Conservation (phyloP, 176 grass and related monocot genomes). For the Puya raimondii region DNA sequence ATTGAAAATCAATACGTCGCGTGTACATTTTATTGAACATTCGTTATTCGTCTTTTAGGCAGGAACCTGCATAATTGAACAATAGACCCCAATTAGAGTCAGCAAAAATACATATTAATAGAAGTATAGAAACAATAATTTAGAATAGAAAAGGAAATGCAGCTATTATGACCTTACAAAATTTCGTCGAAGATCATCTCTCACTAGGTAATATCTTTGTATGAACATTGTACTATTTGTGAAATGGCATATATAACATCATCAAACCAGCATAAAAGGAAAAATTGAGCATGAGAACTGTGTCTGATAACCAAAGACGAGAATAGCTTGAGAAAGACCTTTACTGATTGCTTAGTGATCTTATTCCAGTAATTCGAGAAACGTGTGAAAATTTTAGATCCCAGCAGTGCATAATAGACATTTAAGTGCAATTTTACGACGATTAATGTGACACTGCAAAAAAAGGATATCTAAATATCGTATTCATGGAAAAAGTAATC, state of each 20-base stretch:
- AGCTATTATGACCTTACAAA: too few relatives aligned
- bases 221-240: not conserved
- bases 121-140: too few relatives aligned
- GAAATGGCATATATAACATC: not conserved
- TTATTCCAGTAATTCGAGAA: not conserved
- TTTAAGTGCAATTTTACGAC: too few relatives aligned
- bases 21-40: too few relatives aligned
- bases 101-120: too few relatives aligned
- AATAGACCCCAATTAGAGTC: too few relatives aligned
- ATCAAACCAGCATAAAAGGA: not conserved
- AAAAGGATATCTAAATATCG: too few relatives aligned
- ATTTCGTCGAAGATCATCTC: not conserved
- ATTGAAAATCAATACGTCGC: too few relatives aligned
- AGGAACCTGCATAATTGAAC: too few relatives aligned
- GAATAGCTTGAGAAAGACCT: not conserved
- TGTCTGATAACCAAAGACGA: not conserved
- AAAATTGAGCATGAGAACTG: not conserved
- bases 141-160: too few relatives aligned
- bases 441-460: too few relatives aligned
- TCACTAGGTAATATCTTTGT: not conserved
- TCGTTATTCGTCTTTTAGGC: too few relatives aligned
- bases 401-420: not conserved
- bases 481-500: not conserved
- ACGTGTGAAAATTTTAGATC: not conserved
- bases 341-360: not conserved